Evolutionary conservation across 768 basidiomycete genomes (phyloP), one percentile per base, ranked within the genome.

Genomic region (Phanerochaete sordida): DNA sequence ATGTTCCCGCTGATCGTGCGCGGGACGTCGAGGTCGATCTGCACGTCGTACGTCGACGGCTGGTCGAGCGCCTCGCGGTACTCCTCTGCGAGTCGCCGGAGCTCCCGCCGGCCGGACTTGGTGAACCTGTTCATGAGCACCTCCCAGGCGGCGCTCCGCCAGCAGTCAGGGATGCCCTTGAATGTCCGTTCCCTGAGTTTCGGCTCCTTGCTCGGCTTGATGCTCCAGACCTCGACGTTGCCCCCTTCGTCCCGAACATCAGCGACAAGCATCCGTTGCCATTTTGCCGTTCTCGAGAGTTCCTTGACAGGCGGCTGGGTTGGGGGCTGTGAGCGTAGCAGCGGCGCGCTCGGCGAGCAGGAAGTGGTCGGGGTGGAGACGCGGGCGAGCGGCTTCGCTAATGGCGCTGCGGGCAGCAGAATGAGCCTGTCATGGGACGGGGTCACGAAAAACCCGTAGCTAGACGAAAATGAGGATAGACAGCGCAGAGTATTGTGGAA

Each of bases 11-110:
- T 91, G 64, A 98, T 97, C 13, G 97, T 98, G 68, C 97, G 77
- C 2, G 97, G 97, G 1, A 98, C 95, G 69, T 99, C 97, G 64
- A 99, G 79, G 75, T 99, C 97, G 65, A 98, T 98, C 77, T 98
- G 97, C 31, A 98, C 85, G 72, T 99, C 97, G 70, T 93, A 95
- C 9, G 77, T 81, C 43, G 93, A 96, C 19, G 95, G 90, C 60
- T 83, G 84, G 53, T 95, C 91, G 11, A 43, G 39, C 11, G 39
- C 39, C 19, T 86, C 83, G 63, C 79, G 75, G 64, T 90, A 91
- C 59, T 83, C 78, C 33, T 70, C 68, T 23, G 72, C 78, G 13
- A 84, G 75, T 54, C 66, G 68, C 53, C 70, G 68, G 47, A 86
- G 70, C 54, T 83, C 81, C 43, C 75, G 67, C 54, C 75, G 73